phyloP scores from a whole-genome alignment of 345 rosid species.

The Pugionium cornutum region DNA sequence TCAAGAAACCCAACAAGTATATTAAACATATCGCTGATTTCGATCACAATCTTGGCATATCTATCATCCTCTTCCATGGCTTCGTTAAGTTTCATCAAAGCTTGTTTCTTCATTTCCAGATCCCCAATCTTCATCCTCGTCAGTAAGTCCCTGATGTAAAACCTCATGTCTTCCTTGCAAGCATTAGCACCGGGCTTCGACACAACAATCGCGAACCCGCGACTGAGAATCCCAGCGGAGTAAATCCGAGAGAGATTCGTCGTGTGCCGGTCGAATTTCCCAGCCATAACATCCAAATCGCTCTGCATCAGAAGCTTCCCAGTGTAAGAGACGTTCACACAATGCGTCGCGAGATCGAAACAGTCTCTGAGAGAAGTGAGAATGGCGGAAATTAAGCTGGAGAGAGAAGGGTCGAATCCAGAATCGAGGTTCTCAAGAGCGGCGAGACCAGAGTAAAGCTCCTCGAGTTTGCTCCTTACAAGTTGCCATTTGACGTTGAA shows the following conservation, averaged over 20 bases:
- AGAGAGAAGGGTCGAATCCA: conserved; percentile 48
- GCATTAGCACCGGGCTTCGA: conserved; percentile 65
- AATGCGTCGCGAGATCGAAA: conserved; percentile 64
- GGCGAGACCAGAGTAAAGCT: conserved; percentile 59
- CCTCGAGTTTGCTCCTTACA: conserved; percentile 72
- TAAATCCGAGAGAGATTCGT: conserved; percentile 62
- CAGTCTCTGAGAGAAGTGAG: conserved; percentile 50
- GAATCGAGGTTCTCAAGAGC: conserved; percentile 59
- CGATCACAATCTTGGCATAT: conserved; percentile 58
- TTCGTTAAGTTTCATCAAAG: conserved; percentile 60
- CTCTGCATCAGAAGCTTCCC: conserved; percentile 99
- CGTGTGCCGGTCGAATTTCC: conserved; percentile 55
- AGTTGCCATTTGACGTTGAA: conserved; percentile 82
- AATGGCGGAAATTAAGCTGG: conserved; percentile 51
- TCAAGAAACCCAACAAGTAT: conserved; percentile 63
- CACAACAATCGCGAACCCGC: conserved; percentile 76
- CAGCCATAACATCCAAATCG: conserved; percentile 67
- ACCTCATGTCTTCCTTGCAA: conserved; percentile 82
- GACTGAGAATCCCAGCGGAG: conserved; percentile 60
- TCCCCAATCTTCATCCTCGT: conserved; percentile 96
- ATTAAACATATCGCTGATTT: conserved; percentile 53
- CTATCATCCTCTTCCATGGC: conserved; percentile 63
- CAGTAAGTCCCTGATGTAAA: conserved; percentile 70
- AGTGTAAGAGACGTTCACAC: conserved; percentile 68
- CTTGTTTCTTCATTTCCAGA: conserved; percentile 74